phyloP scores from a whole-genome alignment of 495 filamentous ascomycete species.

The Penicillium flavigenum region DNA sequence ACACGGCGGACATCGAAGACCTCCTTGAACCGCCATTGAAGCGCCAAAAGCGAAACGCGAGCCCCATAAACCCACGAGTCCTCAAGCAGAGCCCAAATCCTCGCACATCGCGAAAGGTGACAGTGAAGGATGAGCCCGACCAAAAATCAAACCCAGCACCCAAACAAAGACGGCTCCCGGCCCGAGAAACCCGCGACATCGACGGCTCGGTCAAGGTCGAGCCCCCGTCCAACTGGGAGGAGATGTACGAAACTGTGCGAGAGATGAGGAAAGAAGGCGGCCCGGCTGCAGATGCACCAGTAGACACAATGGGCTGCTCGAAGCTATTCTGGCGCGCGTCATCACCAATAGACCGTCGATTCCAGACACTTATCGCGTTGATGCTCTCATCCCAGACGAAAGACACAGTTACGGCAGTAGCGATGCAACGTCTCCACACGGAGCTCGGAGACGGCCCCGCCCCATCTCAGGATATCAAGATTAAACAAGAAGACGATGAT shows the following conservation, averaged over 20 bases:
- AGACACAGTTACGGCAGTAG: constrained; percentile 86
- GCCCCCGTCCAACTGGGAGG: constrained; percentile 81
- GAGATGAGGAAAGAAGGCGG: constrained; percentile 66
- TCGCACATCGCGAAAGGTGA: constrained; percentile 17
- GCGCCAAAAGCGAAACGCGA: constrained; percentile 51
- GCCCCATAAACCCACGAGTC: constrained; percentile 4
- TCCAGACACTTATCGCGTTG: constrained; percentile 86
- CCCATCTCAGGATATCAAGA: background rate
- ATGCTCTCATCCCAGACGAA: constrained; percentile 99
- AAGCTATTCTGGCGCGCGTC: constrained; percentile 55
- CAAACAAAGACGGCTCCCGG: constrained; percentile 58
- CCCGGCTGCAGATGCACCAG: constrained; percentile 56
- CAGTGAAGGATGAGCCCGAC: constrained; percentile 29
- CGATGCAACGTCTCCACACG: constrained; percentile 75
- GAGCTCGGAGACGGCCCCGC: constrained; percentile 54
- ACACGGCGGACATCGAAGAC: constrained; percentile 65
- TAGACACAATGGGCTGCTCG: constrained; percentile 98
- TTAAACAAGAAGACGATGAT: constrained; percentile 23
- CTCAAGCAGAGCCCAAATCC: constrained; percentile 18
- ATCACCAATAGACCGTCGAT: constrained; percentile 62
- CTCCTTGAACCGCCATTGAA: constrained; percentile 45
- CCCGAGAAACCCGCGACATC: constrained; percentile 59
- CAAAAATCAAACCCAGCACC: constrained; percentile 28
- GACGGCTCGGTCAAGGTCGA: constrained; percentile 54
- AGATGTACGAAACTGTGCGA: constrained; percentile 73